Base-by-base conservation (phyloP, 2,329 filamentous ascomycete genomes). In the Aspergillus sp. region DNA sequence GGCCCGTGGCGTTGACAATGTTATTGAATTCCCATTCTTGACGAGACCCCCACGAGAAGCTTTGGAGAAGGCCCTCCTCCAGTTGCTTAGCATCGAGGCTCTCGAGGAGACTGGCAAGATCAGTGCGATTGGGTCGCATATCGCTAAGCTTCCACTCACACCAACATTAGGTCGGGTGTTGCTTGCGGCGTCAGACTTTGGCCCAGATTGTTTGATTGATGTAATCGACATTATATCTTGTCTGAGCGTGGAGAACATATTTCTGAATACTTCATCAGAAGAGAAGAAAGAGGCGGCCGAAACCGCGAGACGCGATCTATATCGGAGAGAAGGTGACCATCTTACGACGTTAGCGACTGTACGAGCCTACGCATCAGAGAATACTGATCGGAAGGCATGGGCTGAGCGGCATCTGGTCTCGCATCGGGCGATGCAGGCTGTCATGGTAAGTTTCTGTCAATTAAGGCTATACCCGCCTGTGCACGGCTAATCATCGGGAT, bases 141-240 rank as follows among this genome's bases (percentile, higher is more conserved):
- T 99, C 73, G 90, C 93, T 1, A 84, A 86, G 39, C 86, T 98
- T 21, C 95, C 95, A 0, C 82, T 99, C 1, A 87, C 91, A 0
- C 91, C 91, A 0, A 84, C 89, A 0, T 85, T 96, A 8, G 92
- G 89, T 0, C 86, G 92, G 1, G 91, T 96, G 1, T 80, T 99
- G 0, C 80, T 99, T 17, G 90, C 91, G 43, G 90, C 93, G 0
- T 86, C 88, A 0, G 83, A 84, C 6, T 83, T 88, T 0, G 84
- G 88, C 43, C 84, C 84, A 49, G 85, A 90, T 64, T 96, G 92
- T 65, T 77, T 97, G 1, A 74, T 88, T 0, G 91, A 96, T 64
- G 87, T 86, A 4, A 93, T 99, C 62, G 95, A 98, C 68, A 88
- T 97, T 55, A 90, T 88, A 50, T 83, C 86, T 1, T 84, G 82